A percentile compares a stretch with the other conserved stretches of the same genome.
Evolutionary conservation across 495 filamentous ascomycete genomes (phyloP).

Genomic region (Xylaria castorea): DNA sequence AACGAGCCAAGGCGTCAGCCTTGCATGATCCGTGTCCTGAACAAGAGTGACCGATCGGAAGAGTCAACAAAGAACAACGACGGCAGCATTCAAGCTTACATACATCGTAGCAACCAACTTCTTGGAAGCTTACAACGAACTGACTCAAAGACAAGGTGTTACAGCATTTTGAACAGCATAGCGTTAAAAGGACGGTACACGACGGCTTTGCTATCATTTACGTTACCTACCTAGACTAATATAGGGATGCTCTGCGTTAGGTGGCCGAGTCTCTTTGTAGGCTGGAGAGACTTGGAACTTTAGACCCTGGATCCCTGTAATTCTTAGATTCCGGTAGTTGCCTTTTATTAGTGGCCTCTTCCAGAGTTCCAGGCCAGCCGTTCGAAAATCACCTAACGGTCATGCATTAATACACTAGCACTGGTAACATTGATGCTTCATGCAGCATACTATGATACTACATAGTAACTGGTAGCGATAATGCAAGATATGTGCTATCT

Average conservation of each 20-base stretch:
- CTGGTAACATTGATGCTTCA: conserved; percentile 14
- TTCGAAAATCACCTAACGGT: conserved; percentile 1
- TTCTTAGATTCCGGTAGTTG: conserved; percentile 21
- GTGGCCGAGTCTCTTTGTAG: not conserved
- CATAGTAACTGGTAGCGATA: not conserved
- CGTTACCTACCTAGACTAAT: not conserved
- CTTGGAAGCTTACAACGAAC: not conserved
- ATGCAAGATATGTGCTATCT: not conserved
- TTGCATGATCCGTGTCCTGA: conserved; percentile 1
- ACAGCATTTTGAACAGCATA: not conserved
- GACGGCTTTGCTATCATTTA: not conserved
- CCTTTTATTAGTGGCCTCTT: conserved; percentile 2
- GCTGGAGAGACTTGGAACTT: not conserved
- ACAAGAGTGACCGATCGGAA: not conserved
- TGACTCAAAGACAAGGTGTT: not conserved
- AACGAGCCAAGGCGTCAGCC: not conserved
- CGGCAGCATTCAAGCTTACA: not conserved
- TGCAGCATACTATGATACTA: not conserved
- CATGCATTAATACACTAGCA: conserved; percentile 5
- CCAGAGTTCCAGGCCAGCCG: not conserved
- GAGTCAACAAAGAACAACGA: not conserved
- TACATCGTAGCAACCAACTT: not conserved
- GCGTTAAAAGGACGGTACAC: not conserved
- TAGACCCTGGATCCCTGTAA: conserved; percentile 13
- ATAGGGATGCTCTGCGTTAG: not conserved